Evolutionary conservation across 2,329 filamentous ascomycete genomes (phyloP).

Genomic region (Neurospora sp.): DNA sequence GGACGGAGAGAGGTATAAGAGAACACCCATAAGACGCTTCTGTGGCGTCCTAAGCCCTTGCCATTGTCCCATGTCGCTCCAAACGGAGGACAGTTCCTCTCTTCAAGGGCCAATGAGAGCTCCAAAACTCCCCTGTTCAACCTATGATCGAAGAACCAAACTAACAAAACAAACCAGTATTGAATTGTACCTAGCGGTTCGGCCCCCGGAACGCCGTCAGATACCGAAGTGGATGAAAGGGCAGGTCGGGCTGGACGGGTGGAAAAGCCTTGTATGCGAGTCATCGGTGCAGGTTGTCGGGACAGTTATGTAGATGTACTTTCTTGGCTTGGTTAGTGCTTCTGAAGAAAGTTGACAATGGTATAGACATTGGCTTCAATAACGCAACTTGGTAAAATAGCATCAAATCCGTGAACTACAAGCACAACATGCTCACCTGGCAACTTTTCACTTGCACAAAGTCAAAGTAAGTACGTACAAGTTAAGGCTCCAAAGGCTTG

Average conservation of each 20-base stretch:
- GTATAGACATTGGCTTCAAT: background rate
- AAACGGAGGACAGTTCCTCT: no score
- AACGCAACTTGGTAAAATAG: background rate
- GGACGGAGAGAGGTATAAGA: no score
- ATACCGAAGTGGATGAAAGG: background rate
- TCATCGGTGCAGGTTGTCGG: background rate
- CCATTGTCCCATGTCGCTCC: no score
- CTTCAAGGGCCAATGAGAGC: no score
- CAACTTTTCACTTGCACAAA: background rate
- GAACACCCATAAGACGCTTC: no score
- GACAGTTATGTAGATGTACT: background rate
- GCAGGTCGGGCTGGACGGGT: background rate
- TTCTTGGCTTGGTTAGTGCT: background rate
- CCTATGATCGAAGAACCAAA: no score
- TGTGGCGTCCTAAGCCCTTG: no score
- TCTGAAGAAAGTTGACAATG: background rate
- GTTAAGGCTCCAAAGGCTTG: background rate
- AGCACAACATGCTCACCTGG: background rate
- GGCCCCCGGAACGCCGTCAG: background rate
- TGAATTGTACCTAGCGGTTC: background rate
- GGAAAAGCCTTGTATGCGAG: background rate
- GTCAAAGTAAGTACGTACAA: background rate
- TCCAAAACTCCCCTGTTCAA: no score
- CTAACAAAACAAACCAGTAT: no score
- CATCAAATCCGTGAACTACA: background rate